phyloP scores from a whole-genome alignment of 2,329 filamentous ascomycete genomes.

The Exutisphaerella laricina region DNA sequence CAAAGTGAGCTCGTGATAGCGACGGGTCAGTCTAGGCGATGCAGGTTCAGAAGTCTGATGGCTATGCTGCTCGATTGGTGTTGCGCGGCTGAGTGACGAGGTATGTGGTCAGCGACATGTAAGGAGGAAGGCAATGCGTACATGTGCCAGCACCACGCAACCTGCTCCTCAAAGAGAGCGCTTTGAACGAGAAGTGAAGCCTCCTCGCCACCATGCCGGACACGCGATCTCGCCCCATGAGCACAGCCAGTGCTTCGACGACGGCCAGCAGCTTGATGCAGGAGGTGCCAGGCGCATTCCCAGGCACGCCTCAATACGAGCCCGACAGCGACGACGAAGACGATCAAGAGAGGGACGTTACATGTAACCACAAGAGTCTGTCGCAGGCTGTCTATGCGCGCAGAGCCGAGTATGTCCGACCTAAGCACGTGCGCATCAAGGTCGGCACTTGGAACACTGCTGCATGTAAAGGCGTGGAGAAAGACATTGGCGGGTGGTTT shows the following conservation, averaged over 20 bases:
- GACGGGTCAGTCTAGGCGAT: no score
- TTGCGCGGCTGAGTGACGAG: no score
- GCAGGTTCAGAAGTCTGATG: no score
- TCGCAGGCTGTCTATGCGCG: conserved; percentile 62
- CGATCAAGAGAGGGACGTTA: conserved; percentile 17
- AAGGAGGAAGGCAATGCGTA: neutral
- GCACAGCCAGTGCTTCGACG: conserved; percentile 23
- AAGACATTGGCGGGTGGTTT: conserved; percentile 86
- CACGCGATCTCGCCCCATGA: conserved; percentile 12
- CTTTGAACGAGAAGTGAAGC: neutral
- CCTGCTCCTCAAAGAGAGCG: no score
- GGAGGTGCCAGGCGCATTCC: conserved; percentile 47
- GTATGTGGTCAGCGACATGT: no score
- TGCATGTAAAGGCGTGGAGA: conserved; percentile 74
- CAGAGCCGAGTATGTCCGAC: conserved; percentile 70
- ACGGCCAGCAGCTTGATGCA: conserved; percentile 36
- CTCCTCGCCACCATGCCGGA: conserved; percentile 12
- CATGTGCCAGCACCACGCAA: no score
- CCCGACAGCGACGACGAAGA: conserved; percentile 17
- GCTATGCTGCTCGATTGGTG: neutral
- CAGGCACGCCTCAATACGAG: conserved; percentile 25
- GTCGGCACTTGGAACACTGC: conserved; percentile 96
- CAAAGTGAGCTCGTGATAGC: no score
- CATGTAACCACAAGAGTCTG: conserved; percentile 36
- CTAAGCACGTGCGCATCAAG: conserved; percentile 73